phyloP scores from a whole-genome alignment of 768 basidiomycete genomes.

The Mycena vulgaris region DNA sequence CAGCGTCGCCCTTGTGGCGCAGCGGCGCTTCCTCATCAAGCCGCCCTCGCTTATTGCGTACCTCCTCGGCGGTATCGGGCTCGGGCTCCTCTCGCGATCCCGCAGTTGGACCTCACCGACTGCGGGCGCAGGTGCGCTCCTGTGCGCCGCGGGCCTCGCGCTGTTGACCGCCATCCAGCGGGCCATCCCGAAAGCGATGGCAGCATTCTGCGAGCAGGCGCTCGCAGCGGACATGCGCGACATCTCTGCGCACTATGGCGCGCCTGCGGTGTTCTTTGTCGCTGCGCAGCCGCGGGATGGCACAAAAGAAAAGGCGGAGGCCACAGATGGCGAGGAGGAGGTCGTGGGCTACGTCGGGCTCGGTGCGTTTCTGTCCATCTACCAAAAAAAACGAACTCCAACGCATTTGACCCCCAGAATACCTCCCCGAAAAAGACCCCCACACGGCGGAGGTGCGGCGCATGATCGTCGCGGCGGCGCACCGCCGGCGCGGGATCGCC shows the following conservation, averaged over 20 bases:
- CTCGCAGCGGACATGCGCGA: conserved; percentile 21
- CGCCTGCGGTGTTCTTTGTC: conserved; percentile 17
- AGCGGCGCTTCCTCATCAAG: background rate
- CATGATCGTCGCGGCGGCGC: background rate
- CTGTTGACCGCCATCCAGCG: background rate
- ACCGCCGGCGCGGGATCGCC: conserved; percentile 18
- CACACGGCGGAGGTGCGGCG: conserved; percentile 16
- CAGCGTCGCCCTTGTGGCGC: background rate
- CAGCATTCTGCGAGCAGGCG: conserved; percentile 4
- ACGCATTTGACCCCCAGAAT: no score
- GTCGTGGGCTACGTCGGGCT: conserved; percentile 24
- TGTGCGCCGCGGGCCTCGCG: background rate
- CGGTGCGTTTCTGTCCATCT: no score
- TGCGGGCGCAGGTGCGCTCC: background rate
- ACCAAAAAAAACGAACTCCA: no score
- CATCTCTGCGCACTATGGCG: conserved; percentile 12
- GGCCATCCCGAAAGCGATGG: background rate
- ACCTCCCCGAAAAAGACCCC: background rate
- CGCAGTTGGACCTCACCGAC: background rate
- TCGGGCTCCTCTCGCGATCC: background rate
- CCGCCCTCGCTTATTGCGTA: background rate
- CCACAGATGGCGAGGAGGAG: background rate
- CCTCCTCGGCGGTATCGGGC: conserved; percentile 13
- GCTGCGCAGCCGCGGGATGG: background rate
- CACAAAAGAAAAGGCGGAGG: background rate